Evolutionary conservation across 1,284 basidiomycete species (phyloP).

Genomic region (Volvariella surrecta): DNA sequence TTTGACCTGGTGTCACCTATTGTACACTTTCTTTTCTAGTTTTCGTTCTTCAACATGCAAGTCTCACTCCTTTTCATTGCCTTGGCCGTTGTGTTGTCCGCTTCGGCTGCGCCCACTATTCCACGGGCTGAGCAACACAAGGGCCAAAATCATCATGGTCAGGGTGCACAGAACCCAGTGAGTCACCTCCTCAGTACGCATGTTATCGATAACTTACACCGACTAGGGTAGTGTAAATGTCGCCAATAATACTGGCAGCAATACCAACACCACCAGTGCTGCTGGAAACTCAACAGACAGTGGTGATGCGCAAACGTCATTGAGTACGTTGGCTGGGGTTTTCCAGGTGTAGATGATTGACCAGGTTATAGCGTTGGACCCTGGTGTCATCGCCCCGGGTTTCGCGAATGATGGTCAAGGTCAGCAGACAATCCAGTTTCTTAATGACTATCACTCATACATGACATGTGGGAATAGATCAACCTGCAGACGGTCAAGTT

Average conservation of each 20-base stretch:
- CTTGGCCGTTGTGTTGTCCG: background rate
- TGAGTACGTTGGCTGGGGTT: conserved; percentile 19
- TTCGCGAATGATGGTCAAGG: conserved; percentile 38
- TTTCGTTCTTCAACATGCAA: background rate
- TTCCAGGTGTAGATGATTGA: conserved; percentile 1
- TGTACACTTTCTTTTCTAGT: background rate
- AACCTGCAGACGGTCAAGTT: conserved; percentile 33
- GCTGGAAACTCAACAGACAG: conserved; percentile 9
- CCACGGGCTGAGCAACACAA: no score
- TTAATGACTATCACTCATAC: background rate
- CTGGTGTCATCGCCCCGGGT: conserved; percentile 33
- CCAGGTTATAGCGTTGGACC: conserved; percentile 25
- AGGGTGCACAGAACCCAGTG: no score
- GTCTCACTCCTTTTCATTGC: background rate
- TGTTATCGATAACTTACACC: no score
- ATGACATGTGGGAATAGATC: conserved; percentile 9
- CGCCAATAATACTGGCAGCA: conserved; percentile 7
- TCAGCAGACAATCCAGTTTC: conserved; percentile 12
- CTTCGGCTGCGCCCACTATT: background rate
- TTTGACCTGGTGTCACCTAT: background rate
- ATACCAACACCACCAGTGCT: conserved; percentile 5
- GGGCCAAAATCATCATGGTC: no score
- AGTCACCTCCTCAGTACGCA: no score
- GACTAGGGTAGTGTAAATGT: background rate
- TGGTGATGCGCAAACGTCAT: conserved; percentile 26